A percentile compares a stretch with the other conserved stretches of the same genome.
These are phyloP conservation scores for Colletotrichum endophyticum DNA, from an alignment of 2,329 filamentous ascomycete genomes.

Conservation along the genomic window DNA sequence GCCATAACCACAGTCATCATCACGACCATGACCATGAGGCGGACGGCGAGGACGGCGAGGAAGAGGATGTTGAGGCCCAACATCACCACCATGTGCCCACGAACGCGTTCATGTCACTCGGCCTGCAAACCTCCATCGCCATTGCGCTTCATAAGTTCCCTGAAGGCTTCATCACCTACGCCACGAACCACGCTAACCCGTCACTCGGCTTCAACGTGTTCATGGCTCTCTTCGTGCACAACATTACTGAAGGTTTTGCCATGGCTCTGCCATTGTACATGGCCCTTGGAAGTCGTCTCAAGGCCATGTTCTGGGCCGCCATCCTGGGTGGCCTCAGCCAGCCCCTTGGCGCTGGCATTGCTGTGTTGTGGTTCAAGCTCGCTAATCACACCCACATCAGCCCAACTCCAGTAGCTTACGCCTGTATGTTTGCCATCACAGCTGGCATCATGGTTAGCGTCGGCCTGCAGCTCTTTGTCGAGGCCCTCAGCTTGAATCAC, in stretches of 20 bases:
- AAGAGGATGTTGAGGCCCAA: slow-evolving; percentile 51
- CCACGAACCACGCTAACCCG: slow-evolving; percentile 95
- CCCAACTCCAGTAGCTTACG: slow-evolving; percentile 68
- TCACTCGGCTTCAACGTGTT: slow-evolving; percentile 89
- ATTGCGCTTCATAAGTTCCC: slow-evolving; percentile 97
- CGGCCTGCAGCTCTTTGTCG: slow-evolving; percentile 85
- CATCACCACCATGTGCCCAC: slow-evolving; percentile 96
- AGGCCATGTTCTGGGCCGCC: slow-evolving; percentile 84
- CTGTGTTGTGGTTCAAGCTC: slow-evolving; percentile 84
- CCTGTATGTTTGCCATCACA: slow-evolving; percentile 84
- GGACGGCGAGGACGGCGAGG: slow-evolving; percentile 32
- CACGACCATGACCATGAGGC: slow-evolving; percentile 20
- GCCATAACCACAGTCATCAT: not conserved
- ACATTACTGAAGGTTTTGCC: slow-evolving; percentile 96
- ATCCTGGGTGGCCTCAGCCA: slow-evolving; percentile 87
- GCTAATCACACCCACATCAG: slow-evolving; percentile 56
- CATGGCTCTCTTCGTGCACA: slow-evolving; percentile 95
- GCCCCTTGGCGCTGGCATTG: slow-evolving; percentile 82
- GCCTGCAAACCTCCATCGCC: slow-evolving; percentile 93
- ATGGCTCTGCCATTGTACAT: slow-evolving; percentile 93
- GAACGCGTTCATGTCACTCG: slow-evolving; percentile 92
- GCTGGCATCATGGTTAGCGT: slow-evolving; percentile 97
- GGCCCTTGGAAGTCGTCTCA: slow-evolving; percentile 78
- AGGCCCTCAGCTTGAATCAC: slow-evolving; percentile 84
- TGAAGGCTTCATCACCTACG: slow-evolving; percentile 87